Conservation (phyloP, 2,329 filamentous ascomycete genomes). For the Leptographium radiaticola region DNA sequence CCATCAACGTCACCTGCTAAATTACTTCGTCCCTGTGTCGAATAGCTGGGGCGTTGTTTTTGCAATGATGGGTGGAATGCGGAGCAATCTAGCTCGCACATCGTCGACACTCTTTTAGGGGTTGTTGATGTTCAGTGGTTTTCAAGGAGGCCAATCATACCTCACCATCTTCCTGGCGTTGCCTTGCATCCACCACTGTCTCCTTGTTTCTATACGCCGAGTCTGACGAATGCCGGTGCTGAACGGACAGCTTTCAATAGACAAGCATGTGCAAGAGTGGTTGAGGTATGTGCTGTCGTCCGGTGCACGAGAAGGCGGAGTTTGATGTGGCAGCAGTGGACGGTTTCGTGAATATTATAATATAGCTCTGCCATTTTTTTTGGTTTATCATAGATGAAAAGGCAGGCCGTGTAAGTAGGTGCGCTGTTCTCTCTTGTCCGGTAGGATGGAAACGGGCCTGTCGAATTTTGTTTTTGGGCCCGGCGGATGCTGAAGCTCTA, state of each 20-base stretch:
- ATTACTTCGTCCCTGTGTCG: conserved; percentile 9
- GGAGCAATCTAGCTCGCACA: not conserved
- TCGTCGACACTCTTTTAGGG: not conserved
- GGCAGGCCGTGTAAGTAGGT: not conserved
- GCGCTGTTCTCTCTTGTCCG: not conserved
- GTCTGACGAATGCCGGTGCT: not conserved
- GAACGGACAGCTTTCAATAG: conserved; percentile 9
- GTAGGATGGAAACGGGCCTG: not conserved
- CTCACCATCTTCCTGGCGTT: not conserved
- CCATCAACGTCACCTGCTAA: conserved; percentile 51
- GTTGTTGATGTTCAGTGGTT: not conserved
- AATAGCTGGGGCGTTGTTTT: not conserved
- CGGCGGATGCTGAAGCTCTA: conserved; percentile 14
- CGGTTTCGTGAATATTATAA: conserved; percentile 1
- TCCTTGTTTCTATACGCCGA: not conserved
- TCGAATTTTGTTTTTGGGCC: not conserved
- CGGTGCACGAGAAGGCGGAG: not conserved
- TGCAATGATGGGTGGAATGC: not conserved
- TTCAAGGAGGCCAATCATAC: not conserved
- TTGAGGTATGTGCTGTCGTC: not conserved
- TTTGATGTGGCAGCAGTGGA: not conserved
- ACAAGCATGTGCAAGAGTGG: conserved; percentile 5
- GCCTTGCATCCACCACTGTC: not conserved
- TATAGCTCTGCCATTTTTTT: conserved; percentile 4
- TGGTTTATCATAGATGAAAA: not conserved